Evolutionary conservation across 75 land plant species (phyloP).

Genomic region (Cryptomeria japonica): DNA sequence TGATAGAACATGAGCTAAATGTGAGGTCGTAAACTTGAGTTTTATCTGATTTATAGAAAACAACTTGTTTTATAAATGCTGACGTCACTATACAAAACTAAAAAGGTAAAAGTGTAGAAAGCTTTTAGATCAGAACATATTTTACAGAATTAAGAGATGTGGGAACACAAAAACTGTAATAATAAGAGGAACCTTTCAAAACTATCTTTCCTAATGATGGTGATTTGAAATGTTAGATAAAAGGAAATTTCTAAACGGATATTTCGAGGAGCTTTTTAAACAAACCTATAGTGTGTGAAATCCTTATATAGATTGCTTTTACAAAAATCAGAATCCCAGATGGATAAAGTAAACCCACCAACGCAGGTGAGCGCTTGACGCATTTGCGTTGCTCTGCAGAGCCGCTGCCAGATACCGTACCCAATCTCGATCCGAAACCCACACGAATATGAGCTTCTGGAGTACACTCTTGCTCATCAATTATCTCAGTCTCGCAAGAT

Average conservation of each 20-base stretch:
- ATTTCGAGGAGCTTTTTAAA: too few species aligned
- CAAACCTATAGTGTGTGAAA: too few species aligned
- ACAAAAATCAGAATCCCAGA: not conserved
- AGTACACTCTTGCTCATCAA: not conserved
- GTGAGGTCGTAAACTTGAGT: not conserved
- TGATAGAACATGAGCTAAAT: not conserved
- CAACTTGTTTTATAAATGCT: too few species aligned
- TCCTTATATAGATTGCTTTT: not conserved
- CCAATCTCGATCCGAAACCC: not conserved
- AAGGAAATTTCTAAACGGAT: too few species aligned
- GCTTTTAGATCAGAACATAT: too few species aligned
- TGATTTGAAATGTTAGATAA: too few species aligned
- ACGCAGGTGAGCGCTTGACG: conserved; percentile 62
- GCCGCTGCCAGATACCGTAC: not conserved
- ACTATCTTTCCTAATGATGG: too few species aligned
- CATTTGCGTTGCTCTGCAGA: conserved; percentile 32
- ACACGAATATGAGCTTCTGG: not conserved
- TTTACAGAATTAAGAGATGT: too few species aligned
- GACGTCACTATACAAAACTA: not conserved
- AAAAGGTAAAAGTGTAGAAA: too few species aligned
- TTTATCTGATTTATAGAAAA: not conserved
- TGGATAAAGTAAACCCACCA: conserved; percentile 29
- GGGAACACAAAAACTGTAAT: too few species aligned
- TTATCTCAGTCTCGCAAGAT: conserved; percentile 20
- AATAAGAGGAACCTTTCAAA: too few species aligned